These are phyloP conservation scores for Rhamnella rubrinervis DNA, from an alignment of 331 rosid species.

Conservation along the genomic window DNA sequence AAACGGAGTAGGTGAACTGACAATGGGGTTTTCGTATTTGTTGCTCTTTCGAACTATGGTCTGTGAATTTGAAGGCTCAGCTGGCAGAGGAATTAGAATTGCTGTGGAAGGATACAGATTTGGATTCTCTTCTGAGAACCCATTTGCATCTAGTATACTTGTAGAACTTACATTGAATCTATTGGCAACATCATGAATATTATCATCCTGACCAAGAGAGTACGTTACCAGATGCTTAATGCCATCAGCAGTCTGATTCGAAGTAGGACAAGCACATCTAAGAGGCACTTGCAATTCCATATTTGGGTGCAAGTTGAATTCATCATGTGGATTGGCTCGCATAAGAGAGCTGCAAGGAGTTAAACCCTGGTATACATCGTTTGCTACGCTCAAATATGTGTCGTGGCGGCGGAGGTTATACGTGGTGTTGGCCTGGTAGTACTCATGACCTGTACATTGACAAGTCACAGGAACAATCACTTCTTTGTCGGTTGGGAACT, in stretches of 20 bases:
- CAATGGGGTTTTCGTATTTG: background rate
- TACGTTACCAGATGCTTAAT: constrained; percentile 46
- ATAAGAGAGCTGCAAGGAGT: constrained; percentile 50
- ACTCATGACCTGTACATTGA: constrained; percentile 37
- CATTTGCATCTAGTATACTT: constrained; percentile 47
- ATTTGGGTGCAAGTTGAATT: constrained; percentile 24
- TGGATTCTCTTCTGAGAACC: constrained; percentile 28
- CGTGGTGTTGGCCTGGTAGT: constrained; percentile 48
- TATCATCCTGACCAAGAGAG: constrained; percentile 42
- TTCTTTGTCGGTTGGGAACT: constrained; percentile 37
- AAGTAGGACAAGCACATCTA: constrained; percentile 67
- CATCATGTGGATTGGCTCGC: constrained; percentile 36
- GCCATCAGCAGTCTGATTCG: constrained; percentile 39
- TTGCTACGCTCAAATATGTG: constrained; percentile 39
- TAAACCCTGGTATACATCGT: constrained; percentile 46
- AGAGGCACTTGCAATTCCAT: constrained; percentile 54
- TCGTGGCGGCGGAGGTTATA: background rate
- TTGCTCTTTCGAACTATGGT: constrained; percentile 20
- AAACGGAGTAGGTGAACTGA: background rate
- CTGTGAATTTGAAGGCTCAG: constrained; percentile 41
- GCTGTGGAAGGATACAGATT: constrained; percentile 40
- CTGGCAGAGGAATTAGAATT: constrained; percentile 54
- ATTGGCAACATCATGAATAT: constrained; percentile 21
- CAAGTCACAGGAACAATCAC: constrained; percentile 58
- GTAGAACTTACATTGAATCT: constrained; percentile 38